Percentiles rank a stretch among this genome's conserved stretches.
Evolutionary conservation across 139 green algal genomes (phyloP).

Genomic region (Ulvella scutata): DNA sequence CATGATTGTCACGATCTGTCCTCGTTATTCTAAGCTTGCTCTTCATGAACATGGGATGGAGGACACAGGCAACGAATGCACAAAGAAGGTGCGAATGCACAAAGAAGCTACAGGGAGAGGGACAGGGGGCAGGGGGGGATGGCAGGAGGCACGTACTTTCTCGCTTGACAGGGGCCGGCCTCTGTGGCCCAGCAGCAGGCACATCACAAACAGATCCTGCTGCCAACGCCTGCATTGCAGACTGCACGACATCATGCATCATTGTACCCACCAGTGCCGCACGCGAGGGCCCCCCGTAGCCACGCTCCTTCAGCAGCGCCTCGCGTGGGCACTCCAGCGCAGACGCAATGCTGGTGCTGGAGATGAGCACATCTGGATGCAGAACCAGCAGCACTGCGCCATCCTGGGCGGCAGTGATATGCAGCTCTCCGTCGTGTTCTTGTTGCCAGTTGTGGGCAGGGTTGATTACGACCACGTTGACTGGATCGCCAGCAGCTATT

Average conservation of each 20-base stretch:
- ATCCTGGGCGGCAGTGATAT: background rate
- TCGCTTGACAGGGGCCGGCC: background rate
- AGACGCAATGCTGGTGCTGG: slow-evolving; percentile 42
- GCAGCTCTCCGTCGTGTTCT: background rate
- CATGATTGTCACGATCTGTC: no score
- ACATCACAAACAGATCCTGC: background rate
- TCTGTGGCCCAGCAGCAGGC: no score
- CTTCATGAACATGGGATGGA: no score
- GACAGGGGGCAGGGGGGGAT: no score
- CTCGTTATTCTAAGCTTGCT: no score
- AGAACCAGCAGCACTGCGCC: slow-evolving; percentile 35
- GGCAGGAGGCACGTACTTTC: background rate
- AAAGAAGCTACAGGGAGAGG: no score
- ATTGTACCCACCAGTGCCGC: slow-evolving; percentile 32
- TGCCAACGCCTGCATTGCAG: slow-evolving; percentile 6
- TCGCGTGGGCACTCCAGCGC: slow-evolving; percentile 42
- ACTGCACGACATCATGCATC: slow-evolving; percentile 44
- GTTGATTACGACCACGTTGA: background rate
- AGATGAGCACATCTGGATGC: slow-evolving; percentile 65
- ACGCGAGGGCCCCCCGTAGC: slow-evolving; percentile 15
- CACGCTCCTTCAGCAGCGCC: slow-evolving; percentile 50
- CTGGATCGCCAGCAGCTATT: background rate
- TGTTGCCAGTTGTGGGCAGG: background rate
- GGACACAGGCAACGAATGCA: no score
- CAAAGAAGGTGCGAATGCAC: no score